Evolutionary conservation across 139 green algal species (phyloP), one percentile per base, ranked within the genome.

Genomic region (Trebouxia sp.): DNA sequence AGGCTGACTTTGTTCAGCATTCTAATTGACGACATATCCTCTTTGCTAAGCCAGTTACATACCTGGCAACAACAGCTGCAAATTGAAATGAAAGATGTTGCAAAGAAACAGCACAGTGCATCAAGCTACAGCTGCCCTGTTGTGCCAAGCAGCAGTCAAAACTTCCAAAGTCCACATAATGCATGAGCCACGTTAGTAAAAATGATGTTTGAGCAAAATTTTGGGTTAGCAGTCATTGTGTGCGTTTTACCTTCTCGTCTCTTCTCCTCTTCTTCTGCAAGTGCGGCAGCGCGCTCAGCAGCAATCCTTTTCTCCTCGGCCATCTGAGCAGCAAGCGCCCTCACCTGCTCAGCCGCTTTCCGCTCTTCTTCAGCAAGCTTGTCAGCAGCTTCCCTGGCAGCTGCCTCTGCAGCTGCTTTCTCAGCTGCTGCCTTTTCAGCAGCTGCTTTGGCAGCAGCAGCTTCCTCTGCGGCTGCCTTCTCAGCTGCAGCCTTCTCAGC

Each of bases 401-500:
- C 58, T 43, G 58, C 58, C 58, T 70, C 58, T n/a, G 58, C 58
- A 70, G 58, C 58, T 70, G 58, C 58, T 42, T 70, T 42, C 62
- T 43, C 62, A 45, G 62, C 62, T 45, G 62, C 62, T 22, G 62
- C 62, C 35, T 45, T 45, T n/a, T 45, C 62, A 30, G 55, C 55
- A 22, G 55, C 55, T 20, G 55, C 55, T 12, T 39, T 66, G 8
- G 11, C 37, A 28, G 55, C 55, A 66, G 55, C n/a, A 39, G 55
- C 55, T 20, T 38, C 55, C 37, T 35, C n/a, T 0, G 32, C 62
- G 43, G 62, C 62, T 45, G 15, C 15, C 35, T 45, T 45, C 32
- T 72, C 62, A 45, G 62, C 62, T 72, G 62, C 62, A 30, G 62
- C 62, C 20, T 45, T 45, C 14, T 42, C 62, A 4, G 62, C 62